phyloP scores from a whole-genome alignment of 495 filamentous ascomycete species.

The Pyronema omphalodes region DNA sequence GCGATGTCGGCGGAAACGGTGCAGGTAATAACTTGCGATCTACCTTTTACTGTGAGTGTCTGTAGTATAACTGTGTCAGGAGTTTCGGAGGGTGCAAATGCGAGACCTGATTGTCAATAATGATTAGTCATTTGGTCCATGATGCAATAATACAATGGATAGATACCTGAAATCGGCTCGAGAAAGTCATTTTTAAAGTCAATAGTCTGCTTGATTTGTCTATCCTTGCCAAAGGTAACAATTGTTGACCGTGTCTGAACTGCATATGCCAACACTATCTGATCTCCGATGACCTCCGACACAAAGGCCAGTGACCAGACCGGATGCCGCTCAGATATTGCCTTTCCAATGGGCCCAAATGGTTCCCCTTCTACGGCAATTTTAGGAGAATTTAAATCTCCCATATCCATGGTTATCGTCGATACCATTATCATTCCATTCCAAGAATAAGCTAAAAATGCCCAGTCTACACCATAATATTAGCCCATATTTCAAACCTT shows the following conservation, averaged over 20 bases:
- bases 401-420: slow-evolving; percentile 11
- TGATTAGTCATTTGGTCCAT: background rate
- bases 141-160: background rate
- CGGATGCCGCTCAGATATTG: slow-evolving; percentile 20
- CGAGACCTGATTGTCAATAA: slow-evolving; percentile 9
- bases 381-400: slow-evolving; percentile 8
- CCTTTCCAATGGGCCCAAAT: slow-evolving; percentile 11
- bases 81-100: slow-evolving; percentile 18
- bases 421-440: slow-evolving; percentile 18
- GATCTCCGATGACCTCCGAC: slow-evolving; percentile 13
- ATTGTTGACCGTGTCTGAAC: slow-evolving; percentile 18
- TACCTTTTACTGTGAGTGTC: background rate
- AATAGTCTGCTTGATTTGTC: slow-evolving; percentile 14
- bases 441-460: slow-evolving; percentile 26
- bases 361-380: slow-evolving; percentile 11
- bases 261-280: slow-evolving; percentile 19
- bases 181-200: slow-evolving; percentile 23
- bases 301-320: slow-evolving; percentile 17
- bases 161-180: slow-evolving; percentile 18
- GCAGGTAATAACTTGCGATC: slow-evolving; percentile 4
- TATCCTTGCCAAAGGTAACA: slow-evolving; percentile 18
- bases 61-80: slow-evolving; percentile 5
- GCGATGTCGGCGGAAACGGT: background rate
- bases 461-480: slow-evolving; percentile 7
- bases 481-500: background rate